These are phyloP conservation scores for Benincasa hispida DNA, from an alignment of 306 rosid genomes.

Conservation along the genomic window DNA sequence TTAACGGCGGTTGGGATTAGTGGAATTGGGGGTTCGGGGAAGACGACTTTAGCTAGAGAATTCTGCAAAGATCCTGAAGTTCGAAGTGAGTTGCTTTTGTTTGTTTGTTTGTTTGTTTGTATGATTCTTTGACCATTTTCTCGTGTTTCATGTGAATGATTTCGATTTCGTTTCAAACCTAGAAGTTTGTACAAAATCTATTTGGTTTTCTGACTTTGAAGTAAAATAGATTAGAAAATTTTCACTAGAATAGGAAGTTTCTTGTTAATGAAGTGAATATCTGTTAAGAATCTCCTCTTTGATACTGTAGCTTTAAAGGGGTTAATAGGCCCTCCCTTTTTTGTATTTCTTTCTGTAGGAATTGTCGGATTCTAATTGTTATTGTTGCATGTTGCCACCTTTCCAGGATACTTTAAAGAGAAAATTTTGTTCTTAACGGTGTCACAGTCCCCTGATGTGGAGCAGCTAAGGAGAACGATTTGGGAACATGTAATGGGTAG, in stretches of 20 bases:
- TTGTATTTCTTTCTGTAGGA: neutral
- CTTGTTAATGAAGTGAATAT: neutral
- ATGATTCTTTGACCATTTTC: neutral
- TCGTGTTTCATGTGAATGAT: neutral
- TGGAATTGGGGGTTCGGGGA: slow-evolving; percentile 94
- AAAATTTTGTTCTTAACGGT: slow-evolving; percentile 72
- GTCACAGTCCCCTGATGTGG: slow-evolving; percentile 77
- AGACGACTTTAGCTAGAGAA: slow-evolving; percentile 77
- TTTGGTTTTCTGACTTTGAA: slow-evolving; percentile 3
- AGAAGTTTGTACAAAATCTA: neutral
- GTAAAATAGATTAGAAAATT: neutral
- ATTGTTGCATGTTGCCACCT: neutral
- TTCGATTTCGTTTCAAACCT: neutral
- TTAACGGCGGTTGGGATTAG: slow-evolving; percentile 41
- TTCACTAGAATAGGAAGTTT: neutral
- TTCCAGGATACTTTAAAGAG: slow-evolving; percentile 49
- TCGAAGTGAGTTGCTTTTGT: slow-evolving; percentile 35
- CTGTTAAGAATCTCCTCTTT: neutral
- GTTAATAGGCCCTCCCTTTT: neutral
- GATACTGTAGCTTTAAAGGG: neutral
- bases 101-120: no score
- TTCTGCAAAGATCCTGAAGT: slow-evolving; percentile 53
- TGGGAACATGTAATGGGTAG: slow-evolving; percentile 55
- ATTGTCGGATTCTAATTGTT: neutral
- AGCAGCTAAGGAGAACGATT: slow-evolving; percentile 43